phyloP scores from a whole-genome alignment of 116 monocot species.

The Papilionanthe hybrid region DNA sequence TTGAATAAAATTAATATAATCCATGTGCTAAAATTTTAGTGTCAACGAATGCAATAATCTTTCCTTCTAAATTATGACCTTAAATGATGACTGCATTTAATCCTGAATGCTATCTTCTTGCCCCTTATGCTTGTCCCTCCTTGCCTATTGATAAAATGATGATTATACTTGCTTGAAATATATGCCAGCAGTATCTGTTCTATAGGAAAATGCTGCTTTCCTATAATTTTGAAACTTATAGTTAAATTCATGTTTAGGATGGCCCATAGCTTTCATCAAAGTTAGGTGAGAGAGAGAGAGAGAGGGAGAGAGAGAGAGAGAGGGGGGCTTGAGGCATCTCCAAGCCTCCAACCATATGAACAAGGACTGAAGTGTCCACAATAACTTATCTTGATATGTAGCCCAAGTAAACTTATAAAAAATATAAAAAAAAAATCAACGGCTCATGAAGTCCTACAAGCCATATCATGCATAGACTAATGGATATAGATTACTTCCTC shows the following conservation, averaged over 20 bases:
- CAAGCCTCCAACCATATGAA: slow-evolving; percentile 8
- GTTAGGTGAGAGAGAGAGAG: slow-evolving; percentile 14
- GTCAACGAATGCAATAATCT: too few relatives aligned
- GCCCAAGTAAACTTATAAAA: background rate
- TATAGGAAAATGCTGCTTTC: background rate
- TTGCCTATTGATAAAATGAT: background rate
- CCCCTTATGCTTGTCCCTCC: too few relatives aligned
- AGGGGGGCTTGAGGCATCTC: background rate
- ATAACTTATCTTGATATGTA: too few relatives aligned
- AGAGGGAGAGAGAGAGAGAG: background rate
- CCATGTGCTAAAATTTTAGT: too few relatives aligned
- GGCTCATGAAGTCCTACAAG: background rate
- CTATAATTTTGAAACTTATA: background rate
- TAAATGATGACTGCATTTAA: too few relatives aligned
- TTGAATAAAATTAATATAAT: too few relatives aligned
- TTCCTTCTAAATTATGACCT: too few relatives aligned
- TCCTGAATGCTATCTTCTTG: too few relatives aligned
- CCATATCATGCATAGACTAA: background rate
- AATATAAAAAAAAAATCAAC: background rate
- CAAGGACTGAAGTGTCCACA: slow-evolving; percentile 1
- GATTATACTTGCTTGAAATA: background rate
- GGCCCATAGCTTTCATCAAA: slow-evolving; percentile 20
- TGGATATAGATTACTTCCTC: background rate
- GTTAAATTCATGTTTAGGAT: slow-evolving; percentile 16
- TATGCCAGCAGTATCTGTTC: background rate